Evolutionary conservation across 352 stramenopile genomes (phyloP).

Genomic region (Globisporangium camurandrum): DNA sequence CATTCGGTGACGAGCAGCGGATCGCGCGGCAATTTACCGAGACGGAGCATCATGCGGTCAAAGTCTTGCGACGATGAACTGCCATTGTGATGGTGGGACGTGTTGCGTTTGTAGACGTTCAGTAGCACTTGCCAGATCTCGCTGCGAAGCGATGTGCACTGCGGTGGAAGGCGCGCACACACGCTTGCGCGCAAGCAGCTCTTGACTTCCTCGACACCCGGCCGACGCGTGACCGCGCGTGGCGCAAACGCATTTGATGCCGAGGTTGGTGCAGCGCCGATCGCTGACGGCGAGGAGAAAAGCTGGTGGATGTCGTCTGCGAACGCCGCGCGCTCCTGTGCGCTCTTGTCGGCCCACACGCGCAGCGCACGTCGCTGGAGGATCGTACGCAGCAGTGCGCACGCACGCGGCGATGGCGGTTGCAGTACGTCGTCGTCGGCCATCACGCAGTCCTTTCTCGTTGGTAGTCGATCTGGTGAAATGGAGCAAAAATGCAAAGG

Average conservation of each 20-base stretch:
- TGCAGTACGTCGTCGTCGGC: background rate
- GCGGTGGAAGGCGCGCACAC: conserved; percentile 41
- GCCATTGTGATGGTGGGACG: no score
- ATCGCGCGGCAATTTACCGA: conserved; percentile 59
- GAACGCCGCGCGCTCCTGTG: conserved; percentile 43
- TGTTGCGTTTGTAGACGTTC: conserved; percentile 80
- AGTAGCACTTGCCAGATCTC: conserved; percentile 81
- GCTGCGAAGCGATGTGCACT: conserved; percentile 39
- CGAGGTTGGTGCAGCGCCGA: conserved; percentile 5
- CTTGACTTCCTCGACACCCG: conserved; percentile 64
- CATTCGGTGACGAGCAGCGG: conserved; percentile 55
- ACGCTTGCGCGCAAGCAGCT: conserved; percentile 43
- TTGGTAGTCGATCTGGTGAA: no score
- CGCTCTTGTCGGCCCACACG: conserved; percentile 47
- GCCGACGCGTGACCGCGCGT: conserved; percentile 56
- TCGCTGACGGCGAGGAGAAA: conserved; percentile 37
- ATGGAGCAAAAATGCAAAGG: no score
- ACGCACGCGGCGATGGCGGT: conserved; percentile 10
- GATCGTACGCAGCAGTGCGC: conserved; percentile 31
- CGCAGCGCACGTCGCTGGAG: conserved; percentile 39
- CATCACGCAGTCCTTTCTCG: no score
- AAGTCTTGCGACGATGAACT: conserved; percentile 64
- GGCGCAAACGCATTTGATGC: conserved; percentile 14
- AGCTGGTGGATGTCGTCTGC: conserved; percentile 51
- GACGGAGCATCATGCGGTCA: conserved; percentile 53